phyloP scores from a whole-genome alignment of 2,329 filamentous ascomycete species.

The Fusarium austroafricanum region DNA sequence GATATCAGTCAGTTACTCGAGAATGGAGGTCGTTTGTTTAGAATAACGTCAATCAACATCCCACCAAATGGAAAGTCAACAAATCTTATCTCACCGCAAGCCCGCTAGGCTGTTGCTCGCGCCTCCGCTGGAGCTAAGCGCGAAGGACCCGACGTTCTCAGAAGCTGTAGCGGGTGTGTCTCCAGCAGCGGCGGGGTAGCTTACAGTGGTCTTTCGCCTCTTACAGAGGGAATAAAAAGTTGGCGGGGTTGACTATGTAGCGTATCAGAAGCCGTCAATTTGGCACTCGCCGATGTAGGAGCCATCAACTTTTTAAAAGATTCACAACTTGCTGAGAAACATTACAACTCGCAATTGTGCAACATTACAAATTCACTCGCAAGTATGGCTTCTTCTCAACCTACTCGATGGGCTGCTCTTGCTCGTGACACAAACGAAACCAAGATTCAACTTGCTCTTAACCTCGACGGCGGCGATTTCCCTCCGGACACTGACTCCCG shows the following conservation, averaged over 20 bases:
- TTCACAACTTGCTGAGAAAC: background rate
- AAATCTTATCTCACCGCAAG: conserved; percentile 26
- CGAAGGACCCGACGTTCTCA: background rate
- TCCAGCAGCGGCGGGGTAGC: conserved; percentile 48
- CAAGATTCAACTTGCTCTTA: conserved; percentile 92
- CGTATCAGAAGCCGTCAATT: conserved; percentile 46
- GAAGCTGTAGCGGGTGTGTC: conserved; percentile 41
- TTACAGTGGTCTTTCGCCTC: conserved; percentile 33
- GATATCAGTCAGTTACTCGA: background rate
- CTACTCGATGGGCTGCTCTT: conserved; percentile 77
- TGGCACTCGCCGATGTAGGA: conserved; percentile 48
- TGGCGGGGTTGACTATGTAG: conserved; percentile 17
- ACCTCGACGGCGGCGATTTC: conserved; percentile 89
- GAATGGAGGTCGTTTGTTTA: conserved; percentile 33
- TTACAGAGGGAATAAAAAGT: conserved; percentile 31
- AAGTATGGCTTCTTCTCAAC: conserved; percentile 45
- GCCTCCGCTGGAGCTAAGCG: conserved; percentile 26
- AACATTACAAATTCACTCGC: conserved; percentile 27
- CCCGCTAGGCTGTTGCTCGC: conserved; percentile 5
- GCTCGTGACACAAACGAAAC: conserved; percentile 97
- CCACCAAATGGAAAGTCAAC: conserved; percentile 40
- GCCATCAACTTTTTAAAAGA: conserved; percentile 34
- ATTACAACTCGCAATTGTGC: background rate
- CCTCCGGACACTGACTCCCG: conserved; percentile 71
- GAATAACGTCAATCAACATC: conserved; percentile 33